Evolutionary conservation across 129 eudicot species (phyloP), one percentile per base, ranked within the genome.

Genomic region (Escallonia rubra): DNA sequence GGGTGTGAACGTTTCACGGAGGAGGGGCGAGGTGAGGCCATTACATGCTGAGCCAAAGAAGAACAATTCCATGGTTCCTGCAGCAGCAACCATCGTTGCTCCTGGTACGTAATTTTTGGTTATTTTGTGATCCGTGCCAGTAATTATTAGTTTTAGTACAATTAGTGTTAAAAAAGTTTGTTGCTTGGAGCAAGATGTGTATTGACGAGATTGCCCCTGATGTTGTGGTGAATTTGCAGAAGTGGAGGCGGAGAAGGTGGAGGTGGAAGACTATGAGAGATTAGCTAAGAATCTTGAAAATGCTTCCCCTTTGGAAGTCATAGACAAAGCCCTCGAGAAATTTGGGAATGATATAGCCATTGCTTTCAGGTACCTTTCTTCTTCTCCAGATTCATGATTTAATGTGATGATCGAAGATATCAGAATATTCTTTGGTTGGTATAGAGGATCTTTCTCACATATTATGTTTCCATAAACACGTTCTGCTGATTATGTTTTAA

Each of bases 271-370:
- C 76, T 84, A 65, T 64, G 96, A 90, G 72, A 74, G 77, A 68
- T 61, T 94, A 74, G 90, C 87, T n/a, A 77, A 68, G 71, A 79
- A 87, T 75, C 93, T 94, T 45, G 90, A 80, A 45, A 94, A 87
- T 61, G 88, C 97, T 45, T 94, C 99, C 34, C 97, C 99, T 4
- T 93, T 89, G 59, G 90, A 90, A 72, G 90, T 94, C 54, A 90
- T 94, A 82, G 99, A 94, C 60, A 87, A 78, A 59, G 99, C 99
- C n/a, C 89, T 94, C 44, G 96, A 78, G 47, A 89, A 80, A 63
- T 90, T 86, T 70, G 99, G 99, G 23, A 71, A 85, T 69, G 97
- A 94, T 56, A 87, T 94, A 58, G 99, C 97, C 2, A 94, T 94
- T 60, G 99, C 99, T 41, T 94, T 94, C 80, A 94, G 99, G 99